Base-by-base conservation (phyloP, 2,329 filamentous ascomycete species). In the Diaporthe destruens region DNA sequence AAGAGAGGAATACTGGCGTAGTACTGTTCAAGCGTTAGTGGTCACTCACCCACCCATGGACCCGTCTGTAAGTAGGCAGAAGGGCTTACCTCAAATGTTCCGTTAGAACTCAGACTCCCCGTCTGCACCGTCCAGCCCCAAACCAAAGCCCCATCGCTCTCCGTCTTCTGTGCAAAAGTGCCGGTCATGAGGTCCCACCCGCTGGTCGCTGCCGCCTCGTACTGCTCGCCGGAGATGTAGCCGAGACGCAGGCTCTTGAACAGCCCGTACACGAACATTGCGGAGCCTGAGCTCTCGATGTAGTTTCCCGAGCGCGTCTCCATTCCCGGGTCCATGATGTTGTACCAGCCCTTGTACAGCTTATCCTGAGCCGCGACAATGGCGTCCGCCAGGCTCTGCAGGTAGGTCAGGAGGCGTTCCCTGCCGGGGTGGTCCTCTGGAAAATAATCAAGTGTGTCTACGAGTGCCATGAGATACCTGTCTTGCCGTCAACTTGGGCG, bases 201-300 rank as follows among this genome's bases (percentile, higher is more conserved):
- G 18, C 61, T 65, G 12, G 42, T 51, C 12, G 61, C 61, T 4
- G 44, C 61, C 12, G 61, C 61, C n/a, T 65, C 61, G 4, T 51
- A 65, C 61, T 65, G 29, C 44, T 51, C 61, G 0, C 61, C 61
- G 12, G 61, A 65, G 14, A 65, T 36, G 47, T 81, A 82, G 0
- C 82, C 81, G 57, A 81, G 73, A 5, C 81, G 76, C 63, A 77
- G 72, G 1, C 78, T 80, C 76, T 82, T 82, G 32, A 83, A 75
- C 8, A 82, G 75, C 6, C 80, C 78, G 54, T 82, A 82, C 1
- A 80, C 74, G 74, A 82, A 83, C 80, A 82, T 81, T 18, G 80
- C 78, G 9, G 74, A 80, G 11, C 72, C 79, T 66, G 80, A 81
- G 25, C 78, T 80, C 76, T 82, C 81, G 74, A 82, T 80, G 67